Base-by-base conservation (phyloP, 129 eudicot species). In the Tanacetum coccineum region DNA sequence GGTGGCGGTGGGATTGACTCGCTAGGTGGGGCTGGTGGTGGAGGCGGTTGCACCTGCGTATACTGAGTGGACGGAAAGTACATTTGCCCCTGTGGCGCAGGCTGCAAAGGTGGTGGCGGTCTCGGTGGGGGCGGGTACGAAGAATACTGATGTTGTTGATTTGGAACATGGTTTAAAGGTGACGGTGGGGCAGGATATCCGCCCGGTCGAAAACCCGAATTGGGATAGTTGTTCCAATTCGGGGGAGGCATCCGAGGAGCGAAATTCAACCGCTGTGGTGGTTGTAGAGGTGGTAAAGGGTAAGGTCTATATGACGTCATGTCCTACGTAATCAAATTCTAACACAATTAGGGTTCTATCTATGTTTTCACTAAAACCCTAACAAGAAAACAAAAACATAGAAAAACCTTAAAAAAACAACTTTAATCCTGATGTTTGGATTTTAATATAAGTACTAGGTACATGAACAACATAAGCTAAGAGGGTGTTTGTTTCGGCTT, bases 231-330 rank as follows among this genome's bases (percentile, higher is more conserved):
- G 80, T 79, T 83, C 97, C 97, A 90, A 36, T 76, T 80, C 71
- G 84, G 91, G 1, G 95, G 26, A 62, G 76, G 79, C 86, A 83
- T 80, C 14, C 87, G 79, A 20, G 87, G 84, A 60, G 76, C 82
- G 48, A 89, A 89, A 20, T 80, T 74, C 0, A 87, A 83, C 55
- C 79, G 93, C 8, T 82, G 83, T 14, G 95, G 82, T 14, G 91
- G 86, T 13, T 91, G 97, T n/a, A n/a, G n/a, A 74, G 11, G 61
- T 2, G 90, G 97, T 53, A 12, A 22, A 53, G 18, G 97, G 90
- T 76, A 53, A 53, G 97, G 90, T 76, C 95, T 49, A 70, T 87
- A 90, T 3, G 97, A 84, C 28, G 95, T 95, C 97, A 90, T 90
- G 20, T 15, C 72, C 50, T 60, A 50, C 0, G 9, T 6, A 0